A percentile compares a stretch with the other conserved stretches of the same genome.
phyloP scores from a whole-genome alignment of 1,139 yeast species.

The Kluyveromyces sp. region DNA sequence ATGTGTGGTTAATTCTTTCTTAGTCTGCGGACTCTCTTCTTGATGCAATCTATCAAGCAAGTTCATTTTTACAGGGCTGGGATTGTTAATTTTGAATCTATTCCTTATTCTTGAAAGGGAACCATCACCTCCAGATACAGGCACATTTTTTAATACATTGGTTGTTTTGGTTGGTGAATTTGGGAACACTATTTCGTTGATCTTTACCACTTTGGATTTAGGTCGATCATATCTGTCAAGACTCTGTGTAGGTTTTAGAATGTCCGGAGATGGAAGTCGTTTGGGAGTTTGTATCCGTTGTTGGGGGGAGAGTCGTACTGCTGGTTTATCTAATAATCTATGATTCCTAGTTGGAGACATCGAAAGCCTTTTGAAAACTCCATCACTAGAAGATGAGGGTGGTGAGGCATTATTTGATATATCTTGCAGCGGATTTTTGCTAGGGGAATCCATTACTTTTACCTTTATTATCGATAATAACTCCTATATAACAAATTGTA shows the following conservation, averaged over 20 bases:
- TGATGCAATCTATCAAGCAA: slow-evolving; percentile 8
- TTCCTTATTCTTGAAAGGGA: slow-evolving; percentile 21
- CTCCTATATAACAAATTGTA: neutral
- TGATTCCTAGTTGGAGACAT: slow-evolving; percentile 20
- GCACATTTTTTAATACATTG: slow-evolving; percentile 11
- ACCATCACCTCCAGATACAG: slow-evolving; percentile 22
- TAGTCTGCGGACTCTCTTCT: slow-evolving; percentile 4
- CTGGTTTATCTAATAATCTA: slow-evolving; percentile 18
- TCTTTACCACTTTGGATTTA: slow-evolving; percentile 2
- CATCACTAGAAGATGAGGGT: slow-evolving; percentile 7
- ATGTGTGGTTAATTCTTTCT: neutral
- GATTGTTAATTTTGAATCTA: slow-evolving; percentile 10
- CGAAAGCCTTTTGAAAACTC: slow-evolving; percentile 19
- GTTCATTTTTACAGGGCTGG: slow-evolving; percentile 5
- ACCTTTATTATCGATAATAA: neutral
- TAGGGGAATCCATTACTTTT: neutral
- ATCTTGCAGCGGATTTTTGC: neutral
- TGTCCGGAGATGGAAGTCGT: slow-evolving; percentile 14
- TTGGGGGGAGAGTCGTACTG: slow-evolving; percentile 20
- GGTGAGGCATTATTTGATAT: slow-evolving; percentile 1
- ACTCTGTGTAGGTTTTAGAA: slow-evolving; percentile 13
- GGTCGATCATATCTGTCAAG: slow-evolving; percentile 11
- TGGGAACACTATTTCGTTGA: slow-evolving; percentile 13
- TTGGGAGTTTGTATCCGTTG: slow-evolving; percentile 15
- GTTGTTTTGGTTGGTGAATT: slow-evolving; percentile 18